Evolutionary conservation across 202 grass and related monocot species (phyloP), one percentile per base, ranked within the genome.

Genomic region (Zoysia matrella): DNA sequence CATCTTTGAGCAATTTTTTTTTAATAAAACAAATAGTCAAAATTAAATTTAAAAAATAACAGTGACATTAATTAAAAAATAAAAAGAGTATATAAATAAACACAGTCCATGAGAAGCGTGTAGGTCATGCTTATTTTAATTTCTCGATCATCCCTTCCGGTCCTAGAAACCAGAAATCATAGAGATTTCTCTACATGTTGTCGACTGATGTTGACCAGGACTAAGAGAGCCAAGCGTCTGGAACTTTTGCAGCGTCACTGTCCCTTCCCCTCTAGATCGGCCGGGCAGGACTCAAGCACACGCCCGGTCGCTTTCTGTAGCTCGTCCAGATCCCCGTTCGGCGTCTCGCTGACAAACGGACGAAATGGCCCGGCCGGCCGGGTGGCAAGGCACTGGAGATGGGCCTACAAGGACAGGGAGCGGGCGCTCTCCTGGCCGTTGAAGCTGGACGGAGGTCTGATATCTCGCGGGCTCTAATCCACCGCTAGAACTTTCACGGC

Each of bases 121-220:
- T 42, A 45, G 5, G 11, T 43, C 43, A 15, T 4, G 49, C 51
- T 42, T 82, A 83, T 39, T 83, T 68, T 83, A 83, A 60, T 53
- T 60, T 12, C 51, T 52, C 73, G 53, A 54, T 58, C 67, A 84
- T 71, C 55, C 60, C 60, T 63, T 62, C 30, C 7, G 22, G 11
- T 63, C 60, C 47, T 69, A 36, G 53, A 64, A 80, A 56, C 14
- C 16, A 39, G 75, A 74, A 30, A 30, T 30, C 22, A 30, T 30
- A 30, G 70, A 84, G 55, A 75, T 79, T 73, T 67, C n/a, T 67
- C 15, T 1, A 52, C 47, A 53, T 62, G 22, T 42, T 54, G 52
- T 51, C 7, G 15, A 56, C 48, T 30, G 6, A 45, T 69, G 77
- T 39, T 76, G 85, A 66, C 40, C 39, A 6, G 22, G 60, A 76